Evolutionary conservation across 129 eudicot genomes (phyloP).

Genomic region (Lactuca saligna): DNA sequence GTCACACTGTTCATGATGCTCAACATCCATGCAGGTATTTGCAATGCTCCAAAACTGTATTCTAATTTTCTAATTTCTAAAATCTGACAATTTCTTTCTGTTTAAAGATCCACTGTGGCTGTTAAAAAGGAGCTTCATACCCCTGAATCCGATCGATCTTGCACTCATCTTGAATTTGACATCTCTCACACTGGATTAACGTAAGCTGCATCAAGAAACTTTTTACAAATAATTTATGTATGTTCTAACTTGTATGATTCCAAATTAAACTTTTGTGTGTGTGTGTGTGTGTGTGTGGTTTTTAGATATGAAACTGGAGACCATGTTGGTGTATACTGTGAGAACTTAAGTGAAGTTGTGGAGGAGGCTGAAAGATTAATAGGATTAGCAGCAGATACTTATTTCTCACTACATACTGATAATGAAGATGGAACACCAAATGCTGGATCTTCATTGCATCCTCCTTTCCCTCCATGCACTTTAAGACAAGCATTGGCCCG

Average conservation of each 20-base stretch:
- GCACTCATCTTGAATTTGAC: slow-evolving; percentile 97
- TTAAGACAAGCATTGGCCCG: slow-evolving; percentile 71
- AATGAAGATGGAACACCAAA: slow-evolving; percentile 75
- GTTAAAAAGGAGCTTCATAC: slow-evolving; percentile 89
- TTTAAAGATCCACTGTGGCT: slow-evolving; percentile 72
- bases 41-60: not conserved
- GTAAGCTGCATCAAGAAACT: slow-evolving; percentile 37
- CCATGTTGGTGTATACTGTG: slow-evolving; percentile 96
- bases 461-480: slow-evolving; percentile 94
- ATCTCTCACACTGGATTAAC: slow-evolving; percentile 71
- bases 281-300: not conserved
- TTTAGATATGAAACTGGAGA: slow-evolving; percentile 96
- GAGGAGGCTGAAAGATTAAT: slow-evolving; percentile 79
- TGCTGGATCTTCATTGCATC: slow-evolving; percentile 67
- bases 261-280: not conserved
- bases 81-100: slow-evolving; percentile 20
- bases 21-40: slow-evolving; percentile 93
- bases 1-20: slow-evolving; percentile 74
- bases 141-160: slow-evolving; percentile 94
- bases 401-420: slow-evolving; percentile 77
- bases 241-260: not conserved
- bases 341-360: slow-evolving; percentile 71
- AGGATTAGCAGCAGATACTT: slow-evolving; percentile 65
- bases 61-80: not conserved
- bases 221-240: not conserved